Evolutionary conservation across 2,329 filamentous ascomycete species (phyloP).

Genomic region (Xylariaceae sp.): DNA sequence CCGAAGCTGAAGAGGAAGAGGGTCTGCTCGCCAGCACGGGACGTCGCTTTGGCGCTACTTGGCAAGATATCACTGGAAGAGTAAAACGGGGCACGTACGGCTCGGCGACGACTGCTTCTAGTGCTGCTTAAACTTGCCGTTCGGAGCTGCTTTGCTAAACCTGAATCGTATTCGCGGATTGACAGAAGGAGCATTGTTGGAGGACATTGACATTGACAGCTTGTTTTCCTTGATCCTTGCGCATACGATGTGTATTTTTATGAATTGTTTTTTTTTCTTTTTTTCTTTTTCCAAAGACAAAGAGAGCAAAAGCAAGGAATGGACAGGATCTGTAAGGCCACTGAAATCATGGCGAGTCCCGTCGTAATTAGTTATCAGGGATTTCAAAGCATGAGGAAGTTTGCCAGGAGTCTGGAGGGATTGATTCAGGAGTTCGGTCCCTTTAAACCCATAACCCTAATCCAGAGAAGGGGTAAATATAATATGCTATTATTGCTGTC

Average conservation of each 20-base stretch:
- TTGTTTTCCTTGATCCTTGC: conserved; percentile 2
- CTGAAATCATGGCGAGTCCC: conserved; percentile 2
- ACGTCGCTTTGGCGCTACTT: conserved; percentile 75
- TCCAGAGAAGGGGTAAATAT: background rate
- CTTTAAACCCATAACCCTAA: background rate
- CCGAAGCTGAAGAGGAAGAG: conserved; percentile 90
- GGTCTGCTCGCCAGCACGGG: conserved; percentile 80
- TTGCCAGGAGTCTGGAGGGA: conserved; percentile 11
- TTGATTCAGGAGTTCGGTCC: conserved; percentile 5
- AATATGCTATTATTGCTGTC: background rate
- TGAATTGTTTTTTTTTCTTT: background rate
- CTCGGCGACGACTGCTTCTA: conserved; percentile 11
- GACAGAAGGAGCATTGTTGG: background rate
- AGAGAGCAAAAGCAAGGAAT: background rate
- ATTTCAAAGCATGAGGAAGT: background rate
- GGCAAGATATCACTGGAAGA: conserved; percentile 74
- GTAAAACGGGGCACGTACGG: conserved; percentile 15
- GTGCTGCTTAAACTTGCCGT: background rate
- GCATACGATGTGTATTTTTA: conserved; percentile 2
- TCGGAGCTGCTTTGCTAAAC: background rate
- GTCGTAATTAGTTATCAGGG: conserved; percentile 1
- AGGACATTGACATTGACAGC: background rate
- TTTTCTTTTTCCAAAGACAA: background rate
- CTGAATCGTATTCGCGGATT: background rate
- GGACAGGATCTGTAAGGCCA: background rate